Base-by-base conservation (phyloP, 352 stramenopile genomes). In the Pythium utonaiense region DNA sequence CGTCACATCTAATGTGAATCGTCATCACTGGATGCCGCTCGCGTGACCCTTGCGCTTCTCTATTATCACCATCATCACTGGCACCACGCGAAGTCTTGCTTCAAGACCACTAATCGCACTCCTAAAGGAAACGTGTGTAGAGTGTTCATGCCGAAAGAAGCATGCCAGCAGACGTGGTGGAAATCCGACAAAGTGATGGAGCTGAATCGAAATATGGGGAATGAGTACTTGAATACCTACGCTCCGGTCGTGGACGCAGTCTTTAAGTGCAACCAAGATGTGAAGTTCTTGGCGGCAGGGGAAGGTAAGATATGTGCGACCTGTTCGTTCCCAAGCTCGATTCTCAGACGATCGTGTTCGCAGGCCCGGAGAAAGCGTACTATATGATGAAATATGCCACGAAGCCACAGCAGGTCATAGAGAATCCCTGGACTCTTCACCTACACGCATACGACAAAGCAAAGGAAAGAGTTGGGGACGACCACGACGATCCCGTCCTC, bases 321-420 rank as follows among this genome's bases (percentile, higher is more conserved):
- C n/a, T n/a, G n/a, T n/a, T n/a, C n/a, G n/a, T n/a, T n/a, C n/a
- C n/a, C n/a, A n/a, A n/a, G n/a, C n/a, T n/a, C n/a, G n/a, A n/a
- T n/a, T n/a, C n/a, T n/a, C n/a, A n/a, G n/a, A n/a, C n/a, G n/a
- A n/a, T 33, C 5, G 28, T 40, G 34, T 59, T 2, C 25, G 17
- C 27, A 60, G 54, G 54, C 7, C 28, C 22, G 2, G 42, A 62
- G 12, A 62, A 62, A 42, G 56, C 56, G 0, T 56, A 54, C 45
- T 62, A 62, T 45, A 62, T 62, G 55, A 62, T 62, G 42, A 62
- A 54, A n/a, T 62, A 62, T 36, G 31, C 55, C 4, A 49, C 56
- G 25, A 62, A 62, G 34, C 14, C n/a, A 5, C 45, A 56, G 16
- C 17, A 49, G 16, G 21, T 1, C 2, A n/a, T 56, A 3, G 56